Evolutionary conservation across 106 monocot species (phyloP).

Genomic region (Dendrobium huoshanense): DNA sequence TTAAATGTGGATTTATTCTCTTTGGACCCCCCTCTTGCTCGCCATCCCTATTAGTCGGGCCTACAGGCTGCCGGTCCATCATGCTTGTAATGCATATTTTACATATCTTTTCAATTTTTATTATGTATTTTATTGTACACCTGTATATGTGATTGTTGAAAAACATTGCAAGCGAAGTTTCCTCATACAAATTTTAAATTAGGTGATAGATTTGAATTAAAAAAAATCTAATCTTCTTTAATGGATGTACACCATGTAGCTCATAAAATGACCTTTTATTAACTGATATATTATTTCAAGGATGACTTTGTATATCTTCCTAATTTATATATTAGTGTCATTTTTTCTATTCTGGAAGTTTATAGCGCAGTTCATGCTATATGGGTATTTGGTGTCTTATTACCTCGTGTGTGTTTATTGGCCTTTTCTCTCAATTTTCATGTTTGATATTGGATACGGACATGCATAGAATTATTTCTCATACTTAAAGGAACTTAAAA

Average conservation of each 20-base stretch:
- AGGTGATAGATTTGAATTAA: not conserved
- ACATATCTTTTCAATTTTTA: not conserved
- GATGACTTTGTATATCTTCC: not conserved
- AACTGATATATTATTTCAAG: not conserved
- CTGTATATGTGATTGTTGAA: not conserved
- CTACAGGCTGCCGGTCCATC: too few species aligned
- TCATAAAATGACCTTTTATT: not conserved
- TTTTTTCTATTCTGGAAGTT: too few species aligned
- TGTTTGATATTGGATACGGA: too few species aligned
- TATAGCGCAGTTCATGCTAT: too few species aligned
- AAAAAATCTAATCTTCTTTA: not conserved
- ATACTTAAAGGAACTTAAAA: too few species aligned
- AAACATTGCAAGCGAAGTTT: not conserved
- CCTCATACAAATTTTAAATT: not conserved
- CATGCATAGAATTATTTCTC: too few species aligned
- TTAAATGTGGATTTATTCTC: too few species aligned
- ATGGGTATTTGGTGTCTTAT: too few species aligned
- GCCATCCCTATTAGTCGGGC: too few species aligned
- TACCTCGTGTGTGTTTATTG: too few species aligned
- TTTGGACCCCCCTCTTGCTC: too few species aligned
- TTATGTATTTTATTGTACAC: not conserved
- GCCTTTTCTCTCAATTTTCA: too few species aligned
- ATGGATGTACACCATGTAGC: not conserved
- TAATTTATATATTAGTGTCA: not conserved
- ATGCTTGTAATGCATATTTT: not conserved